Evolutionary conservation across 139 green algal species (phyloP).

Genomic region (Zygnema circumcarinatum): DNA sequence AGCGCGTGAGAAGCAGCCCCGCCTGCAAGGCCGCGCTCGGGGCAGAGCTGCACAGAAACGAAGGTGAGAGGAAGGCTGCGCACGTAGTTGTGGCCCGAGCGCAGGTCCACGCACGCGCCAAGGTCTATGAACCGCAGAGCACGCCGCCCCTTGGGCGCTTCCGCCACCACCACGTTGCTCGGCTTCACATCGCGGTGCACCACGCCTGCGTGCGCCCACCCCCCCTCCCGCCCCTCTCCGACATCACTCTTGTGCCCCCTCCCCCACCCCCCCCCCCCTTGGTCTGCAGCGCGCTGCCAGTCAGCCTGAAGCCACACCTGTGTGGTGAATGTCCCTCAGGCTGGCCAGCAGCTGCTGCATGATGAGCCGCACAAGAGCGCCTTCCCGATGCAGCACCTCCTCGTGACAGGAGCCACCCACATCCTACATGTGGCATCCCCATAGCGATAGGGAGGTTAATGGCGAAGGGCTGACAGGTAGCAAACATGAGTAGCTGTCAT

Average conservation of each 20-base stretch:
- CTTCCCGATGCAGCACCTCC: conserved; percentile 2
- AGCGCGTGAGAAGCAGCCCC: neutral
- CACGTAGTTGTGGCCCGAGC: conserved; percentile 57
- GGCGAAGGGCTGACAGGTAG: too few relatives aligned
- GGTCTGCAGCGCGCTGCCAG: too few relatives aligned
- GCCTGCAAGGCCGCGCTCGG: neutral
- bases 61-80: neutral
- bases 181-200: conserved; percentile 62
- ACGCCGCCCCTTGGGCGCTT: neutral
- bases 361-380: conserved; percentile 13
- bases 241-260: neutral
- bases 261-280: too few relatives aligned
- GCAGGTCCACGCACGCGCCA: conserved; percentile 55
- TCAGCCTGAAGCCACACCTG: too few relatives aligned
- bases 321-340: conserved; percentile 38
- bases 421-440: too few relatives aligned
- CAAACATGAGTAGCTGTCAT: too few relatives aligned
- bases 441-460: too few relatives aligned
- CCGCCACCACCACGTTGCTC: conserved; percentile 48
- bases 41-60: neutral
- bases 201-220: conserved; percentile 14
- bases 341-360: conserved; percentile 17
- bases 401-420: neutral
- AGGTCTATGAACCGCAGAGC: conserved; percentile 46
- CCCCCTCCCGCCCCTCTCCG: neutral